These are phyloP conservation scores for Gynochthodes officinalis DNA, from an alignment of 257 asterid species.

Conservation along the genomic window DNA sequence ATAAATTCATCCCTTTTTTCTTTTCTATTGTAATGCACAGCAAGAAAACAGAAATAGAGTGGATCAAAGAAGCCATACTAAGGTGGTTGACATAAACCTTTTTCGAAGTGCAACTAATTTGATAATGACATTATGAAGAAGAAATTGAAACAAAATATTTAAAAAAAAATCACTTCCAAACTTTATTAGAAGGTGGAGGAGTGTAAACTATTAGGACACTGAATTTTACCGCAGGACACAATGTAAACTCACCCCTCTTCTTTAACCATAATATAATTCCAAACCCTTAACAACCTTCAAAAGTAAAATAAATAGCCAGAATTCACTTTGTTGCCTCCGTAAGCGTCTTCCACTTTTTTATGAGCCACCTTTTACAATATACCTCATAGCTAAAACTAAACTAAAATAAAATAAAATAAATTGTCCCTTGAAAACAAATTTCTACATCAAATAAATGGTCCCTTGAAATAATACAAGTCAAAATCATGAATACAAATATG, in stretches of 20 bases:
- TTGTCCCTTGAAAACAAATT: neutral
- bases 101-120: neutral
- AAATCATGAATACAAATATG: neutral
- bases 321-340: neutral
- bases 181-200: neutral
- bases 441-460: neutral
- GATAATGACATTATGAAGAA: neutral
- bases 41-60: no score
- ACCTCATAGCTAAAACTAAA: neutral
- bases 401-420: neutral
- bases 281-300: neutral
- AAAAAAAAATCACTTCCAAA: neutral
- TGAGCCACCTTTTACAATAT: neutral
- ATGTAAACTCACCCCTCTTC: neutral
- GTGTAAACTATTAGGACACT: neutral
- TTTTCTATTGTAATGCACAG: neutral
- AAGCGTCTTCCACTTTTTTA: neutral
- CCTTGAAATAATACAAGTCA: no score
- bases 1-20: neutral
- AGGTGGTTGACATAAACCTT: conserved; percentile 1
- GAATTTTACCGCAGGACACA: neutral
- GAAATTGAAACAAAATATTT: neutral
- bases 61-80: neutral
- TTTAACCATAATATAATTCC: neutral
- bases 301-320: neutral